These are phyloP conservation scores for Vaccinium vitisidaea DNA, from an alignment of 148 eudicot genomes.

Conservation along the genomic window DNA sequence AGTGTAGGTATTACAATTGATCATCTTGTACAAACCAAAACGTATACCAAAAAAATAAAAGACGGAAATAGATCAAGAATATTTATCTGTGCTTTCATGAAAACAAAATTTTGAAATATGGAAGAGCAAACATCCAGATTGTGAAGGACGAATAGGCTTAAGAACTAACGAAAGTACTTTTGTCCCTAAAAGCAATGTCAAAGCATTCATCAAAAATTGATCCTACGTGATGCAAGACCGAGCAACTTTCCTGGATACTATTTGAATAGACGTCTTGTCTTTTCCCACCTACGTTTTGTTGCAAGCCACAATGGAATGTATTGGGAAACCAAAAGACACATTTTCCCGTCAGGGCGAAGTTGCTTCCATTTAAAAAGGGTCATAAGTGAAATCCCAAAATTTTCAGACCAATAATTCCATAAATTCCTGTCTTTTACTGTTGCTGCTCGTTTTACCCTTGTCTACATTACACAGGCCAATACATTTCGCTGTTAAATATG, in stretches of 20 bases:
- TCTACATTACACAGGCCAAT: too few relatives aligned
- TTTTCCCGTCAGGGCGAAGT: background rate
- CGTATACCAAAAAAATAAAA: background rate
- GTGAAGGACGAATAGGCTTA: slow-evolving; percentile 3
- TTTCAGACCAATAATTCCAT: background rate
- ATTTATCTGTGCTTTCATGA: background rate
- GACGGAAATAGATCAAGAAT: background rate
- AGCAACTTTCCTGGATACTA: background rate
- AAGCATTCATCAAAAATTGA: background rate
- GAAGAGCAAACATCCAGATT: background rate
- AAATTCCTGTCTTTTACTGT: too few relatives aligned
- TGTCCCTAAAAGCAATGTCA: background rate
- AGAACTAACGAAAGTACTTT: background rate
- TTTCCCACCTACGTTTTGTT: too few relatives aligned
- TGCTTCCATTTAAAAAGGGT: background rate
- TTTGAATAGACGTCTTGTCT: background rate
- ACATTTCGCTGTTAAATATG: too few relatives aligned
- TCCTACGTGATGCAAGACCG: background rate
- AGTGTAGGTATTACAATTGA: background rate
- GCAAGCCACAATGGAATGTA: background rate
- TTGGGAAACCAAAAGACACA: background rate
- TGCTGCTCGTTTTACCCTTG: too few relatives aligned
- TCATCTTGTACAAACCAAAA: background rate
- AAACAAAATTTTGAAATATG: background rate
- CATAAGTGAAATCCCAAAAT: background rate